Base-by-base conservation (phyloP, 192 early-diverging fungal genomes). In the Radiomyces spectabilis region DNA sequence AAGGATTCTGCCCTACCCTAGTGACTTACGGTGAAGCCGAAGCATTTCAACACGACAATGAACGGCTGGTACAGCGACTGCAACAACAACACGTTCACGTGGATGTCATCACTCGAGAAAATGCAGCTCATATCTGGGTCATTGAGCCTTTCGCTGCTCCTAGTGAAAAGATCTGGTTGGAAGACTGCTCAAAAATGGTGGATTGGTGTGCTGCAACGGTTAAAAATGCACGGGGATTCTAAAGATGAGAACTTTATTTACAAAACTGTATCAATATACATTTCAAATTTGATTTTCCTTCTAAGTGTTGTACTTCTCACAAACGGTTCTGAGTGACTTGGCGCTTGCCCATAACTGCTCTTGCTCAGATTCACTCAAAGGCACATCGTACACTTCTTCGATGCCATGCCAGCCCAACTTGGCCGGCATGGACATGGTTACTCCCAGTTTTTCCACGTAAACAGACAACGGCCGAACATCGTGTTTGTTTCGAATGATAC, bases 361-460 rank as follows among this genome's bases (percentile, higher is more conserved):
- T 30, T 70, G 48, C 51, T 92, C 89, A 16, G 78, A 65, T 2
- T 69, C 63, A 49, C 65, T 73, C 29, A 93, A 63, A 3, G 78
- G 78, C 16, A 85, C 69, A 8, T 88, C 83, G 45, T 92, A 73
- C 3, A 86, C 79, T 41, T 76, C 77, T 57, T 82, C 77, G 2
- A 93, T 73, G 16, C 91, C 91, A 13, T 78, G 59, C 43, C 54
- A 61, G 4, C 91, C 91, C n/a, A 93, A 71, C 2, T 88, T 84
- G n/a, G 79, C 80, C 0, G 91, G 91, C 78, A 85, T 82, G 8
- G 85, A 85, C 27, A 91, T 55, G 48, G 82, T 84, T 50, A 76
- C 78, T 48, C 73, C 75, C 29, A 77, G 74, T 22, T 65, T 64
- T 27, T 81, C 77, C 51, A 84, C 67, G 49, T 78, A 93, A 37